Percentiles rank a stretch among this genome's conserved stretches.
Evolutionary conservation across 176 grass and related monocot species (phyloP).

Genomic region (Thalia dealbata): DNA sequence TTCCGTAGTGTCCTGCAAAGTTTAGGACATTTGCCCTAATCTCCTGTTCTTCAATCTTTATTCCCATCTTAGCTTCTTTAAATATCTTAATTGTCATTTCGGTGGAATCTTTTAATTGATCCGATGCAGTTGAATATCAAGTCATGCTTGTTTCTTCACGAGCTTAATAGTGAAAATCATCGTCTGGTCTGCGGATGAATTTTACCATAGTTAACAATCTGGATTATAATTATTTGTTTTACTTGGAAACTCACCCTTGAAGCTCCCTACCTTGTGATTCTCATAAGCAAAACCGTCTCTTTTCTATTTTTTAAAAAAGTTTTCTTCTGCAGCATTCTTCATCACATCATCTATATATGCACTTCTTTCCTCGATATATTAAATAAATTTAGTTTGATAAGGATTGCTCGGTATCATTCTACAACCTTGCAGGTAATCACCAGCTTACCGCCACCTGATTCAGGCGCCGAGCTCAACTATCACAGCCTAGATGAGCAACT

Average conservation of each 20-base stretch:
- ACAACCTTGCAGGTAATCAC: constrained; percentile 60
- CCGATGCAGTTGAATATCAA: background rate
- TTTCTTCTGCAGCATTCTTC: background rate
- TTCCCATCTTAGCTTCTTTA: background rate
- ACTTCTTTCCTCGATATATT: background rate
- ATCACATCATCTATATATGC: background rate
- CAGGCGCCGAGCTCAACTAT: constrained; percentile 55
- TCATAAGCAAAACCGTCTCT: background rate
- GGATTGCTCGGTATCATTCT: constrained; percentile 1
- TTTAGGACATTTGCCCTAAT: background rate
- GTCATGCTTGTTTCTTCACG: background rate
- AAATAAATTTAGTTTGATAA: background rate
- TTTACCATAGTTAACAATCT: background rate
- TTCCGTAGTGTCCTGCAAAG: background rate
- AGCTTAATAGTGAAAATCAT: background rate
- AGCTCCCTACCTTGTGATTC: background rate
- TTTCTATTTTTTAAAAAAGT: background rate
- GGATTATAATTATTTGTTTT: background rate
- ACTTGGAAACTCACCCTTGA: background rate
- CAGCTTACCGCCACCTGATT: constrained; percentile 71
- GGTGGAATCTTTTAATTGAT: background rate
- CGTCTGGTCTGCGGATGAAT: background rate
- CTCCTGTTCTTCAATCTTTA: background rate
- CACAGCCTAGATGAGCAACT: constrained; percentile 74
- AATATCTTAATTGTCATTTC: too few species aligned